Conservation (phyloP, 805 yeast species). For the Wickerhamomyces chaumierensis region DNA sequence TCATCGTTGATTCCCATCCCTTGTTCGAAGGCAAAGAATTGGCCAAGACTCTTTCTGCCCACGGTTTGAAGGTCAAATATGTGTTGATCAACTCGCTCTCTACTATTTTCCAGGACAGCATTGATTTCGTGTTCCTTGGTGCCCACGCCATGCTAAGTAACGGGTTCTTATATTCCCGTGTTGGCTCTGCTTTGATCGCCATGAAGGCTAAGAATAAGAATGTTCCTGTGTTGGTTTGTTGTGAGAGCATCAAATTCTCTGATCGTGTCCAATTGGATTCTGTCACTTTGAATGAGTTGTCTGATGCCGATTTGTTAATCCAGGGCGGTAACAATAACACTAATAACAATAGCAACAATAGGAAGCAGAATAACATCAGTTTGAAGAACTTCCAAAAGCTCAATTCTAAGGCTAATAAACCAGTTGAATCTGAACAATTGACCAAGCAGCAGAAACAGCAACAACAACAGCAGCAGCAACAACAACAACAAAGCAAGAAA, state of each 20-base stretch:
- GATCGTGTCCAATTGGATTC: conserved; percentile 94
- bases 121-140: conserved; percentile 85
- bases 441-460: conserved; percentile 11
- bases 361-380: conserved; percentile 32
- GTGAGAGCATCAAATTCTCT: conserved; percentile 89
- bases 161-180: conserved; percentile 86
- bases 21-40: conserved; percentile 83
- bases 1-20: conserved; percentile 89
- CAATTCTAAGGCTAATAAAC: too few relatives aligned
- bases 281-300: conserved; percentile 88
- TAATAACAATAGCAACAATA: too few relatives aligned
- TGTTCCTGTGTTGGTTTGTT: conserved; percentile 90
- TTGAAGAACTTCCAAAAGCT: conserved; percentile 52
- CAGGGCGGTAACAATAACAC: conserved; percentile 28
- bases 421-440: too few relatives aligned
- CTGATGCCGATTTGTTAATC: conserved; percentile 65
- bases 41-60: conserved; percentile 49
- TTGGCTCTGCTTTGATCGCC: conserved; percentile 89
- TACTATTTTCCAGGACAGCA: conserved; percentile 73
- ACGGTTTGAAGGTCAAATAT: conserved; percentile 63
- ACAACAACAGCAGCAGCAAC: conserved; percentile 16
- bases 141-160: conserved; percentile 96
- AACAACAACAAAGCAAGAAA: conserved; percentile 9
- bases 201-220: conserved; percentile 82
- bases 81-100: conserved; percentile 70